Evolutionary conservation across 768 basidiomycete species (phyloP), one percentile per base, ranked within the genome.

Genomic region (Erythrobasidium yunnanense): DNA sequence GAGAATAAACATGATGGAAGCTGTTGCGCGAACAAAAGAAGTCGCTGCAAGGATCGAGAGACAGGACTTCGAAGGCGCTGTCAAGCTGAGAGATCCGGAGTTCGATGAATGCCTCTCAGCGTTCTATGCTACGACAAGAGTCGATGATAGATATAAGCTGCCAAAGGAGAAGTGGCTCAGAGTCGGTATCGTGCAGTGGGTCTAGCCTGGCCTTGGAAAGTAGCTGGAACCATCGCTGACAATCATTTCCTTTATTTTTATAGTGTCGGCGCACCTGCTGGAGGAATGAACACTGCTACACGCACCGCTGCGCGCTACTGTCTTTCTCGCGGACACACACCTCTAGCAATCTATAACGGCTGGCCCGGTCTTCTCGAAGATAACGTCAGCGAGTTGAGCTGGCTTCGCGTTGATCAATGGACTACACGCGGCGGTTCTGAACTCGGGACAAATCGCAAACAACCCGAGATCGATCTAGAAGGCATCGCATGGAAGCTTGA

Each of bases 271-370:
- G 95, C 95, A 0, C 93, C 95, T 3, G 95, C 95, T 1, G 93
- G 93, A 50, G 95, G 95, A 7, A 96, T 97, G 90, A 97, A 97
- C 74, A 92, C 95, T 1, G 95, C 93, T 0, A 95, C 90, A 0
- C 87, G 93, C 45, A 86, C 91, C 27, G 90, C 89, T 4, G 90
- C 88, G 22, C 86, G 95, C 11, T 96, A 90, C 78, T 96, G 91
- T 75, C 78, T 90, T 69, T 83, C 84, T 58, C 88, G 90, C 75
- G 93, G 95, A 4, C 95, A 99, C 75, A 87, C 81, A 25, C 86
- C 92, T n/a, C 80, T 96, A 42, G 90, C 85, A 0, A 83, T 99
- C 66, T 85, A 93, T 79, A 99, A 96, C 74, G 93, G 95, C 17
- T 97, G 97, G 81, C 85, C 85, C 52, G 95, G 95, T 34, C 81